Base-by-base conservation (phyloP, 2,329 filamentous ascomycete genomes). In the Colletotrichum orchidophilum region DNA sequence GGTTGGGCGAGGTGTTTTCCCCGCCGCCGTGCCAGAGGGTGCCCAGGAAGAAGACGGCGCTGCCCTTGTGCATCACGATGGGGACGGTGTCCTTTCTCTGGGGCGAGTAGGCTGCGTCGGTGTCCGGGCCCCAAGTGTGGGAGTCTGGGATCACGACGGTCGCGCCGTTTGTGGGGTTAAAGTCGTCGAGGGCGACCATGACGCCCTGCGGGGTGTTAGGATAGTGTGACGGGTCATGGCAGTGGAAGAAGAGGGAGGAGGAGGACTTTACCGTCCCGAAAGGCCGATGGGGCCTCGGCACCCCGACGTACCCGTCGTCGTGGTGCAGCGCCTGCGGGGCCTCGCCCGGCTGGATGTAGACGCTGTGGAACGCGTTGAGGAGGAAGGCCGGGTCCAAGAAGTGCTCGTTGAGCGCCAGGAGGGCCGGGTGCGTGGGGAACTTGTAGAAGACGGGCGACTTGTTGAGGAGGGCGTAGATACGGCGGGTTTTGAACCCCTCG, bases 21-120 rank as follows among this genome's bases (percentile, higher is more conserved):
- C 81, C 81, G 8, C 81, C 81, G 26, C 79, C 79, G 68, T 83
- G 81, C 79, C 80, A 82, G 7, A 81, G 73, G 11, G 79, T 82
- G 21, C 77, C 78, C 15, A 81, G 65, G 63, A 80, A 79, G 58
- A 77, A 82, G 27, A 82, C 74, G 3, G 80, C 78, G 70, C 80
- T 81, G 27, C 81, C 81, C 12, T 77, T 75, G 11, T 80, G 75
- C 73, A 81, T 81, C n/a, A 79, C 71, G 50, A 78, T 79, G 0
- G 81, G 78, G 1, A 77, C 67, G 4, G 79, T 75, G 46, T 82
- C 77, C 35, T 78, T 75, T 11, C 59, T 15, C 39, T 46, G 49
- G 15, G 75, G 76, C 27, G 57, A 73, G 1, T 55, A 75, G 18
- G 64, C 33, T 15, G 76, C 69, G 39, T 77, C 75, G 18, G 75